Base-by-base conservation (phyloP, 2,329 filamentous ascomycete genomes). In the Penicillium rolfsii region DNA sequence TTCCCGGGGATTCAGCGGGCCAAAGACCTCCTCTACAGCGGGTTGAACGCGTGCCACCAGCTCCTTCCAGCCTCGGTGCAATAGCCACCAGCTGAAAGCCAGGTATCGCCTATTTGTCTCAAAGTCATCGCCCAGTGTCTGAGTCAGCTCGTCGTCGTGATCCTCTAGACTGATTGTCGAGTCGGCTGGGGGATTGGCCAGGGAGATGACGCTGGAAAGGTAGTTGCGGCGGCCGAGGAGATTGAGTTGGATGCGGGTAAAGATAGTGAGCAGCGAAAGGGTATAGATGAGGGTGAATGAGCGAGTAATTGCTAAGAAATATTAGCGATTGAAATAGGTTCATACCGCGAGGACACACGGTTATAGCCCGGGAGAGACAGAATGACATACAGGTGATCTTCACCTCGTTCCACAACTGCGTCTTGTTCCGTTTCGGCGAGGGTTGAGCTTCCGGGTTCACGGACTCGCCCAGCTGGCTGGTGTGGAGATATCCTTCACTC, bases 21-120 rank as follows among this genome's bases (percentile, higher is more conserved):
- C 91, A 76, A 97, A 98, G 26, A 94, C 90, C 56, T 96, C 90
- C 69, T 89, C 89, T 26, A 99, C 95, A 4, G 93, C 93, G n/a
- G 82, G 81, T 73, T 93, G 88, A 52, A 99, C 93, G 65, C 89
- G 90, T 59, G 87, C 83, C 84, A 93, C 89, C 59, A 98, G 81
- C 60, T 93, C 87, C 66, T 88, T 87, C 88, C 93, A 98, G 46
- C 95, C 95, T 66, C 87, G 87, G 78, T 99, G 94, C 52, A 99
- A 83, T 50, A 99, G 81, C 93, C 94, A 99, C 95, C 95, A 99
- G 78, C 92, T 97, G 76, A 98, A 96, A 43, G 93, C 96, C 52
- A 99, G 83, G 73, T 98, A 99, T 72, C 91, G 91, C 69, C 93
- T 85, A 77, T 99, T 99, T 36, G 93, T 96, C 76, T 97, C 93